Evolutionary conservation across 2,329 filamentous ascomycete species (phyloP).

Genomic region (Microdochium nivale): DNA sequence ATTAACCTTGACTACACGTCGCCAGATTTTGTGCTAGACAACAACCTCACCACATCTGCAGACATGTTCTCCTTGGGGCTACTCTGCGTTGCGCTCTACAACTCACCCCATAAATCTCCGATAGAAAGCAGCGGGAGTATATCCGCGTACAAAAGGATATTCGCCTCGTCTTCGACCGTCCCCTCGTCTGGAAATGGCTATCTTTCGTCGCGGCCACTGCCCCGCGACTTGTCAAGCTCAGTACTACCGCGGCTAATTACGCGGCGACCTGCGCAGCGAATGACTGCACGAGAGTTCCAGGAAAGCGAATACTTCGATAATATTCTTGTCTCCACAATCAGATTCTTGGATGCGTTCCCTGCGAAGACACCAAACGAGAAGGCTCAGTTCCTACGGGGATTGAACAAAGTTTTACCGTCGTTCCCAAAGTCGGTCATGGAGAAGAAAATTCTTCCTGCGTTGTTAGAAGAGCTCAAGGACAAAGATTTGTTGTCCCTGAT

Average conservation of each 20-base stretch:
- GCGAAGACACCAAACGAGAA: constrained; percentile 91
- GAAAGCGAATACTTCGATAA: constrained; percentile 96
- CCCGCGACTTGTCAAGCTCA: constrained; percentile 64
- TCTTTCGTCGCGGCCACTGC: constrained; percentile 69
- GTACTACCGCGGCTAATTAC: constrained; percentile 84
- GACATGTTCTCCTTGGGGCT: constrained; percentile 94
- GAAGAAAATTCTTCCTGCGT: constrained; percentile 81
- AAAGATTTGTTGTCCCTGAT: constrained; percentile 77
- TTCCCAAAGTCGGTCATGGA: constrained; percentile 92
- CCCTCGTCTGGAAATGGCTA: constrained; percentile 80
- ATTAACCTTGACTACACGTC: constrained; percentile 89
- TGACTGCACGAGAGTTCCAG: constrained; percentile 87
- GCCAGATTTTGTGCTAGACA: constrained; percentile 90
- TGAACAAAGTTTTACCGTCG: constrained; percentile 79
- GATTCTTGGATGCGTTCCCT: constrained; percentile 84
- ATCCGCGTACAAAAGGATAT: constrained; percentile 77
- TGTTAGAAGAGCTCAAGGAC: constrained; percentile 92
- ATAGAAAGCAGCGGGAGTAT: constrained; percentile 73
- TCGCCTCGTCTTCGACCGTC: constrained; percentile 68
- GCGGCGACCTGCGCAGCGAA: constrained; percentile 73
- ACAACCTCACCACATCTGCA: constrained; percentile 71
- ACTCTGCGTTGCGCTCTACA: constrained; percentile 83
- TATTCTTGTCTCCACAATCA: constrained; percentile 89
- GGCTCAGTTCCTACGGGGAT: constrained; percentile 78
- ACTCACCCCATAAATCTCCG: constrained; percentile 85